These are phyloP conservation scores for Acanthamoeba royreba DNA, from an alignment of 208 protist species.

Conservation along the genomic window DNA sequence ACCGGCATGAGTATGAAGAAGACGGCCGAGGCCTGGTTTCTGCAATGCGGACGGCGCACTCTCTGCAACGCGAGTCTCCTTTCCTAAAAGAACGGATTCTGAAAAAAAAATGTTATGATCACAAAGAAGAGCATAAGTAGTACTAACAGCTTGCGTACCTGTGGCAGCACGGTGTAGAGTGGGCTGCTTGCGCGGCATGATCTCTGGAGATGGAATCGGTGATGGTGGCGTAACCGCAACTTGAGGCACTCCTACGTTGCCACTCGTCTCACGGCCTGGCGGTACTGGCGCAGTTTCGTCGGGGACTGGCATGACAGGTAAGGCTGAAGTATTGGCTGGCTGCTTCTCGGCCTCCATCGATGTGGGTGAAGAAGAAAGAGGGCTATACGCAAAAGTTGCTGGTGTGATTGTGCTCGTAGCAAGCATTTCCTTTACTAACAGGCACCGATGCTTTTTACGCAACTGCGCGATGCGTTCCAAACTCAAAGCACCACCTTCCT, in stretches of 20 bases:
- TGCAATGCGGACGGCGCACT: neutral
- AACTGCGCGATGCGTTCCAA: neutral
- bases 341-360: no score
- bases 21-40: neutral
- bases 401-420: neutral
- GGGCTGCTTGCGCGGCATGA: neutral
- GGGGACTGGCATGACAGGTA: neutral
- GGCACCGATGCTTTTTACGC: slow-evolving; percentile 24
- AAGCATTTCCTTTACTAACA: neutral
- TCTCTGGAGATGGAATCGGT: neutral
- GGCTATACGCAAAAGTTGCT: neutral
- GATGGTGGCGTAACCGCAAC: neutral
- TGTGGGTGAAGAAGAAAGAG: neutral
- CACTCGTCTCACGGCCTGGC: no score
- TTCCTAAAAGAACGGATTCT: neutral
- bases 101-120: neutral
- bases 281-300: neutral
- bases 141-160: neutral
- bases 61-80: neutral
- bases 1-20: neutral
- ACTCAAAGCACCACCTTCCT: neutral
- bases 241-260: neutral
- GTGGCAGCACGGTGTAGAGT: neutral
- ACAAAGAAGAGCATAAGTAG: neutral
- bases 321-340: neutral